phyloP scores from a whole-genome alignment of 2,329 filamentous ascomycete species.

The Fusarium sp. region DNA sequence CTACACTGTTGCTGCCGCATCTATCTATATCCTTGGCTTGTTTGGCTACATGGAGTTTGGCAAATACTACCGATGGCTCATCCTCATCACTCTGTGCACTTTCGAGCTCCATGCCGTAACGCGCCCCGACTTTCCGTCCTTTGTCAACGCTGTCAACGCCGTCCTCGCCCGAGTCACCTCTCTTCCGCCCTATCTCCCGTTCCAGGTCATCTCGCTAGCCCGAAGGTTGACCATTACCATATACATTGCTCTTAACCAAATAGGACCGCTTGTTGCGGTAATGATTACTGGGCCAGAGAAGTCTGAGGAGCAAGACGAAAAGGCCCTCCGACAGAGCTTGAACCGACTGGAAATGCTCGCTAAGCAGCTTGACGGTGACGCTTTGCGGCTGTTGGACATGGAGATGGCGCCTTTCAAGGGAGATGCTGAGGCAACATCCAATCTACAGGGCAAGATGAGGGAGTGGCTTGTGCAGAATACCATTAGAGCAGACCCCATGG shows the following conservation, averaged over 20 bases:
- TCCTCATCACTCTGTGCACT: conserved; percentile 65
- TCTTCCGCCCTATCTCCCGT: conserved; percentile 81
- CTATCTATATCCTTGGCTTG: conserved; percentile 73
- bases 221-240: conserved; percentile 83
- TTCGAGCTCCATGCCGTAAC: conserved; percentile 72
- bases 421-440: conserved; percentile 75
- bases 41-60: conserved; percentile 79
- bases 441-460: conserved; percentile 77
- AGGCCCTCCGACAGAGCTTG: conserved; percentile 72
- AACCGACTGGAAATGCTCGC: conserved; percentile 75
- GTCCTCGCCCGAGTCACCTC: conserved; percentile 56
- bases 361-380: conserved; percentile 76
- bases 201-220: conserved; percentile 83
- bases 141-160: conserved; percentile 64
- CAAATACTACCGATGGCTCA: conserved; percentile 76
- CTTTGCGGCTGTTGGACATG: conserved; percentile 78
- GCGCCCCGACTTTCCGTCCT: conserved; percentile 64
- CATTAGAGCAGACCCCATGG: conserved; percentile 83
- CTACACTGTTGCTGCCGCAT: conserved; percentile 70
- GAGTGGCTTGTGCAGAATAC: conserved; percentile 92
- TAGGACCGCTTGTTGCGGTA: conserved; percentile 75
- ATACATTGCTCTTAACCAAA: conserved; percentile 86
- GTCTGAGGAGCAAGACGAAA: conserved; percentile 59
- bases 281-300: conserved; percentile 48
- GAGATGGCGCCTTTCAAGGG: conserved; percentile 86